A percentile compares a stretch with the other conserved stretches of the same genome.
These are phyloP conservation scores for Adenanthera pavonina DNA, from an alignment of 306 rosid species.

Conservation along the genomic window DNA sequence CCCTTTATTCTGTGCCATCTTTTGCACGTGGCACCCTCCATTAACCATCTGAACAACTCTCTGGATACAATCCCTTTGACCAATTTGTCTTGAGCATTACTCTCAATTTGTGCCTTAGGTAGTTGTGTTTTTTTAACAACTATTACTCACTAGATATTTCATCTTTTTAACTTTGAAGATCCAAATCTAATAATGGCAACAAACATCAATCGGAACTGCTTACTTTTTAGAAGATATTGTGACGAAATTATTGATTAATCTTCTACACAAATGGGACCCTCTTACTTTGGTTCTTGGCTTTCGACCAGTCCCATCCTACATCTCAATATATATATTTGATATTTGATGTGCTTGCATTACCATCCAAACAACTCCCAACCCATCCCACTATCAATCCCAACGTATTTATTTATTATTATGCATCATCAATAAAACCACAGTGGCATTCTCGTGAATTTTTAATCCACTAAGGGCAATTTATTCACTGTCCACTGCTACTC, in stretches of 20 bases:
- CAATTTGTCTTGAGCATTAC: slow-evolving; percentile 3
- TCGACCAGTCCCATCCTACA: slow-evolving; percentile 39
- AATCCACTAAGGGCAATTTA: not conserved
- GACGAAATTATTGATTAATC: slow-evolving; percentile 7
- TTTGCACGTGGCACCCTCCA: slow-evolving; percentile 47
- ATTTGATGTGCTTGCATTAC: slow-evolving; percentile 32
- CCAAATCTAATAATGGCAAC: not conserved
- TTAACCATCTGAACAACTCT: not conserved
- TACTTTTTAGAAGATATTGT: not conserved
- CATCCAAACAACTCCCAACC: slow-evolving; percentile 41
- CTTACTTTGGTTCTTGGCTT: slow-evolving; percentile 35
- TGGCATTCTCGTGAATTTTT: slow-evolving; percentile 30
- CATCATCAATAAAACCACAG: not conserved
- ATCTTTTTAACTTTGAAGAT: not conserved
- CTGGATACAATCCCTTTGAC: slow-evolving; percentile 45
- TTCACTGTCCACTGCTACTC: not conserved
- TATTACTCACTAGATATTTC: not conserved
- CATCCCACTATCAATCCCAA: slow-evolving; percentile 22
- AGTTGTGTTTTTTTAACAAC: not conserved
- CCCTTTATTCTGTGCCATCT: slow-evolving; percentile 13
- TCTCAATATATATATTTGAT: slow-evolving; percentile 38
- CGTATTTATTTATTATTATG: not conserved
- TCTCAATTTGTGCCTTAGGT: not conserved
- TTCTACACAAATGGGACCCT: slow-evolving; percentile 35
- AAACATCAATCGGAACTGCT: slow-evolving; percentile 1